Conservation (phyloP, 2,329 filamentous ascomycete genomes). For the Alternaria arbusti region DNA sequence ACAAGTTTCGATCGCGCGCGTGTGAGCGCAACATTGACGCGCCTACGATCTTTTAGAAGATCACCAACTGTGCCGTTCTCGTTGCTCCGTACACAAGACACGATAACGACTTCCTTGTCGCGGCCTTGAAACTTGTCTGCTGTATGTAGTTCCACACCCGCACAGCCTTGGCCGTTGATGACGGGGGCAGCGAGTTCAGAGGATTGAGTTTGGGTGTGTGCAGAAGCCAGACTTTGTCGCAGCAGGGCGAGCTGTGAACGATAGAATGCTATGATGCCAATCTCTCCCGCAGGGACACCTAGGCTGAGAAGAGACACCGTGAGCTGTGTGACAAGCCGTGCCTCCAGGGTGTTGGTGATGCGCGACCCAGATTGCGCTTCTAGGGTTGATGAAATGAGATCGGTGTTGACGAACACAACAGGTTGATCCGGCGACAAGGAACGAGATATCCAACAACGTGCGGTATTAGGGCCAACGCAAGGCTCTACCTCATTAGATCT, state of each 20-base stretch:
- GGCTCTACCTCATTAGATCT: slow-evolving; percentile 3
- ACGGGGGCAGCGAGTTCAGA: slow-evolving; percentile 49
- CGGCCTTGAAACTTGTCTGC: slow-evolving; percentile 96
- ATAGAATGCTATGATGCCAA: slow-evolving; percentile 97
- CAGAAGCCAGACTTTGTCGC: slow-evolving; percentile 70
- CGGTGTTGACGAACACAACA: slow-evolving; percentile 89
- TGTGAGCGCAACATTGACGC: slow-evolving; percentile 96
- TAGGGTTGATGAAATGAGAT: slow-evolving; percentile 68
- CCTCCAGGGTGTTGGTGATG: slow-evolving; percentile 88
- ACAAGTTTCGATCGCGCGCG: slow-evolving; percentile 90
- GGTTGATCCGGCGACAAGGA: slow-evolving; percentile 73
- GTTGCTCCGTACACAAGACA: slow-evolving; percentile 88
- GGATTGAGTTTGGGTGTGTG: slow-evolving; percentile 51
- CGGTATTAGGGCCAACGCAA: slow-evolving; percentile 60
- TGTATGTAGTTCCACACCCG: slow-evolving; percentile 88
- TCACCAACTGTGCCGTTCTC: slow-evolving; percentile 85
- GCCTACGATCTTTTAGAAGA: slow-evolving; percentile 84
- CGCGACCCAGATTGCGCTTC: slow-evolving; percentile 79
- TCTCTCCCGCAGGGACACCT: slow-evolving; percentile 76
- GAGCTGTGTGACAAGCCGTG: slow-evolving; percentile 76
- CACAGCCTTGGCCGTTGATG: slow-evolving; percentile 16
- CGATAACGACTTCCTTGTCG: slow-evolving; percentile 90
- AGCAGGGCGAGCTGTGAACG: slow-evolving; percentile 87
- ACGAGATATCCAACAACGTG: slow-evolving; percentile 76
- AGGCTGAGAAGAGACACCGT: slow-evolving; percentile 78